Evolutionary conservation across 2,329 filamentous ascomycete species (phyloP).

Genomic region (Monilinia fructigena): DNA sequence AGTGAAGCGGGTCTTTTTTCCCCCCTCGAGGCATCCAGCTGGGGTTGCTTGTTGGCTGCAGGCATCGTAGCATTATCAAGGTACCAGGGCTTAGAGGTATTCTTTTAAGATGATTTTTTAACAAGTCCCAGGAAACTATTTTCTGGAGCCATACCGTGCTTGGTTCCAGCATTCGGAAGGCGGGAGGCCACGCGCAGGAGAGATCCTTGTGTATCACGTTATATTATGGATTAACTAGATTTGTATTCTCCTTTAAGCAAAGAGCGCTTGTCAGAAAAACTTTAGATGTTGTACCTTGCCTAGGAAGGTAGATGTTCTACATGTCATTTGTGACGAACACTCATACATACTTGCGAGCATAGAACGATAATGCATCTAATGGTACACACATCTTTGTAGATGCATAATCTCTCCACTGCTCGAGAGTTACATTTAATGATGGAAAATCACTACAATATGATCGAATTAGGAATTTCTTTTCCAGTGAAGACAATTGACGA

Average conservation of each 20-base stretch:
- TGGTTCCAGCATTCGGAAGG: constrained; percentile 30
- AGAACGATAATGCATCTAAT: constrained; percentile 19
- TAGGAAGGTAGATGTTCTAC: constrained; percentile 14
- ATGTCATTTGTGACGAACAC: constrained; percentile 4
- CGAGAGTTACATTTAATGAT: neutral
- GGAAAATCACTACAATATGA: neutral
- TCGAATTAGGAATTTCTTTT: neutral
- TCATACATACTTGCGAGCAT: constrained; percentile 8
- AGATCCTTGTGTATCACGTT: constrained; percentile 34
- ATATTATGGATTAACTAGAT: constrained; percentile 25
- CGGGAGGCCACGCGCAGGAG: constrained; percentile 32
- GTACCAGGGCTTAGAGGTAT: constrained; percentile 24
- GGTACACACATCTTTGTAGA: constrained; percentile 15
- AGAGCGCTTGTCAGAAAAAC: constrained; percentile 15
- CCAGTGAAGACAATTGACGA: neutral
- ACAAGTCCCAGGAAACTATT: constrained; percentile 28
- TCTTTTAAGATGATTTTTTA: constrained; percentile 15
- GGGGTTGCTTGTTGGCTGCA: constrained; percentile 31
- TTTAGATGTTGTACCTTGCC: constrained; percentile 16
- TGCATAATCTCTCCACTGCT: constrained; percentile 17
- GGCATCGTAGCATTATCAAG: constrained; percentile 24
- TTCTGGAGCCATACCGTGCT: constrained; percentile 24
- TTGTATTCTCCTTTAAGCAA: constrained; percentile 18
- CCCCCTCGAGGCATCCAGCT: constrained; percentile 26
- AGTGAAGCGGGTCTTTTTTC: constrained; percentile 31